phyloP scores from a whole-genome alignment of 768 basidiomycete species.

The Symmetrospora coprosmae region DNA sequence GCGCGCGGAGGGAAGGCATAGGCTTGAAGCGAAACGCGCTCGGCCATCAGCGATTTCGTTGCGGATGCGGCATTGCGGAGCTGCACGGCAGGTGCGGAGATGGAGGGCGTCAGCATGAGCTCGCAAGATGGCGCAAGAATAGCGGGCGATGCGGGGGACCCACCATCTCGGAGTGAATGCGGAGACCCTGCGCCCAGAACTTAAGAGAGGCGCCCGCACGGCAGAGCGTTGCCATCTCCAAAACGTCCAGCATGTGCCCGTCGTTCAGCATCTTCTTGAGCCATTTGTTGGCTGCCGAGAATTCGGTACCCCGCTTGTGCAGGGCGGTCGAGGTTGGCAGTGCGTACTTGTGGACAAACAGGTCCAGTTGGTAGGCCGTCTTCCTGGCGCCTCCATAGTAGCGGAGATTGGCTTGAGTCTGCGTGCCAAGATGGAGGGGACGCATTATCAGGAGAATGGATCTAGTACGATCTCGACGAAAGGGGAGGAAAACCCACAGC shows the following conservation, averaged over 20 bases:
- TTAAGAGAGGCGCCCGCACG: not conserved
- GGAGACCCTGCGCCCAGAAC: conserved; percentile 2
- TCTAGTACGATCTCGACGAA: not conserved
- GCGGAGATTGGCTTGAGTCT: conserved; percentile 9
- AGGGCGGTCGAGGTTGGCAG: conserved; percentile 18
- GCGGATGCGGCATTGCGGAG: not conserved
- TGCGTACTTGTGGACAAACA: conserved; percentile 20
- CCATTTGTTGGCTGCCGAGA: conserved; percentile 16
- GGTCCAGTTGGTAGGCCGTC: conserved; percentile 19
- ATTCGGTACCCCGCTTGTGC: conserved; percentile 18
- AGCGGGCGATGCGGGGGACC: too few relatives aligned
- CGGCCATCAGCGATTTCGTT: not conserved
- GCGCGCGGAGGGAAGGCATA: conserved; percentile 16
- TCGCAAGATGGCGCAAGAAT: too few relatives aligned
- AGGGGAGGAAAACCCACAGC: not conserved
- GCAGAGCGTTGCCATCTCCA: conserved; percentile 7
- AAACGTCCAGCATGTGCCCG: conserved; percentile 1
- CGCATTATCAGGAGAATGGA: not conserved
- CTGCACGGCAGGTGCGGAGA: conserved; percentile 3
- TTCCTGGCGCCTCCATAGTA: conserved; percentile 18
- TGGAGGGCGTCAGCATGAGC: too few relatives aligned
- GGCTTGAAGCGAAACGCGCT: conserved; percentile 1
- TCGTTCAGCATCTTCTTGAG: conserved; percentile 15
- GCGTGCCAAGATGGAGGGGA: not conserved
- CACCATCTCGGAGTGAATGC: conserved; percentile 8